Evolutionary conservation across 2,329 filamentous ascomycete genomes (phyloP).

Genomic region (Pseudopithomyces maydicus): DNA sequence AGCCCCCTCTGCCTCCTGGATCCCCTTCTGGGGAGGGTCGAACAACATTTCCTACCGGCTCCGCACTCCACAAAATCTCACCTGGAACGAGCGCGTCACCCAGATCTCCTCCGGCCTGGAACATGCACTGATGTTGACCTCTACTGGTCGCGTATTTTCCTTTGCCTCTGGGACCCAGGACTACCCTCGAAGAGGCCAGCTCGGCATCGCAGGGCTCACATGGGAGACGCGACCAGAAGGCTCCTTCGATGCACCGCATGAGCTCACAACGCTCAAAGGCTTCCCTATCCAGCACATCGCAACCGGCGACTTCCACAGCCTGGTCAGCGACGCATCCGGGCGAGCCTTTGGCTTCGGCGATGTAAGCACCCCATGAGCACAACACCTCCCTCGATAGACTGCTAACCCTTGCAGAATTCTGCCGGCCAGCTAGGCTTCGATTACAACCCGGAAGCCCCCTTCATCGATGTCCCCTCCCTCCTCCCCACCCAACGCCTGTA

Average conservation of each 20-base stretch:
- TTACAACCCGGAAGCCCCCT: slow-evolving; percentile 64
- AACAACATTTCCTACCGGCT: slow-evolving; percentile 71
- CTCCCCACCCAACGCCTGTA: slow-evolving; percentile 77
- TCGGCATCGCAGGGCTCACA: slow-evolving; percentile 81
- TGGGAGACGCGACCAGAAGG: slow-evolving; percentile 79
- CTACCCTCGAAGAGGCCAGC: slow-evolving; percentile 82
- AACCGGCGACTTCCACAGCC: slow-evolving; percentile 83
- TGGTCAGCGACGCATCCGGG: slow-evolving; percentile 76
- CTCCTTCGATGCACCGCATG: slow-evolving; percentile 80
- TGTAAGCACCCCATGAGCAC: slow-evolving; percentile 8
- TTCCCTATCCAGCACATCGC: slow-evolving; percentile 77
- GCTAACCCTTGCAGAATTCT: slow-evolving; percentile 61
- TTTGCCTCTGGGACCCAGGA: slow-evolving; percentile 78
- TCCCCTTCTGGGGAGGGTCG: slow-evolving; percentile 72
- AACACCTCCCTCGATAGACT: background rate
- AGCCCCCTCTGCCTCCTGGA: slow-evolving; percentile 70
- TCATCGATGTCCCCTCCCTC: slow-evolving; percentile 71
- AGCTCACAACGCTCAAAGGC: slow-evolving; percentile 72
- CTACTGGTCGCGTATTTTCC: slow-evolving; percentile 82
- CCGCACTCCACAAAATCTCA: slow-evolving; percentile 68
- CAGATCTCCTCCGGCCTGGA: slow-evolving; percentile 80
- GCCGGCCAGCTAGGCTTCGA: slow-evolving; percentile 90
- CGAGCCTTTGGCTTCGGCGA: slow-evolving; percentile 87
- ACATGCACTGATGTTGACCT: slow-evolving; percentile 85
- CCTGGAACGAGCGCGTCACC: slow-evolving; percentile 73